phyloP scores from a whole-genome alignment of 2,329 filamentous ascomycete species.

The Botrytis galanthina region DNA sequence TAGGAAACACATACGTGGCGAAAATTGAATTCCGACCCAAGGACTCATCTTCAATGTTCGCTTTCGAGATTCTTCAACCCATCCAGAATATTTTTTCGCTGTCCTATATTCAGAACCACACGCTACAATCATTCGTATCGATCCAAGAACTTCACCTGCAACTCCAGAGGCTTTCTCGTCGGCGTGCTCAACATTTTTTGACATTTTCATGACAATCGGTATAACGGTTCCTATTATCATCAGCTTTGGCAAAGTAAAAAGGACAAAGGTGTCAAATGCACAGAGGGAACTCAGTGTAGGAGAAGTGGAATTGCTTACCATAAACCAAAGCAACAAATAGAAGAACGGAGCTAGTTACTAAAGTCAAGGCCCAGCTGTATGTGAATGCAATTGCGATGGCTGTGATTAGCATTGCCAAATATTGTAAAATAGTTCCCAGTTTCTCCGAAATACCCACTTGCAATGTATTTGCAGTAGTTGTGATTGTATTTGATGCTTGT shows the following conservation, averaged over 20 bases:
- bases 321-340: conserved; percentile 54
- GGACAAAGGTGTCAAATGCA: neutral
- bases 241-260: neutral
- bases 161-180: conserved; percentile 58
- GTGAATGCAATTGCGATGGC: conserved; percentile 55
- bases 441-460: conserved; percentile 65
- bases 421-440: conserved; percentile 58
- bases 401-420: conserved; percentile 50
- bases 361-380: conserved; percentile 57
- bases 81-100: conserved; percentile 51
- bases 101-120: conserved; percentile 60
- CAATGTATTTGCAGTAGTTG: conserved; percentile 62
- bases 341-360: conserved; percentile 57
- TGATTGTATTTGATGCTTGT: conserved; percentile 47
- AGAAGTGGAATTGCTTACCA: conserved; percentile 26
- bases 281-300: neutral
- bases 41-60: conserved; percentile 51
- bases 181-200: conserved; percentile 47
- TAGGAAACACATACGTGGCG: conserved; percentile 38
- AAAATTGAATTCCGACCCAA: conserved; percentile 52
- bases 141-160: conserved; percentile 59
- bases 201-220: conserved; percentile 54
- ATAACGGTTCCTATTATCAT: conserved; percentile 41
- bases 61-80: conserved; percentile 53
- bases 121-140: conserved; percentile 60